Evolutionary conservation across 2,329 filamentous ascomycete species (phyloP), one percentile per base, ranked within the genome.

Genomic region (Cladophialophora carrionii): DNA sequence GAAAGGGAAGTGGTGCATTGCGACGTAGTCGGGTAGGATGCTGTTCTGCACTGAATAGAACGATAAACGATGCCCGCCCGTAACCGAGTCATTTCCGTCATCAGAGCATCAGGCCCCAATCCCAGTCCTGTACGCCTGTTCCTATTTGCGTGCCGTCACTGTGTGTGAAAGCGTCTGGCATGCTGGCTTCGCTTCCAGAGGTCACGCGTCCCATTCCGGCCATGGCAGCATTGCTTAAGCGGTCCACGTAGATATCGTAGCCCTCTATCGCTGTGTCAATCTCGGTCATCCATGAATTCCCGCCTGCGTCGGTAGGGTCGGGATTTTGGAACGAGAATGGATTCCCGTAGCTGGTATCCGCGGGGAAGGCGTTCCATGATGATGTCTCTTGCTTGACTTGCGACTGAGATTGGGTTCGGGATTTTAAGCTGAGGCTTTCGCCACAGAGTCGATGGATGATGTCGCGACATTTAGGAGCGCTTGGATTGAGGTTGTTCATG

Each of bases 191-290:
- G 22, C 26, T 51, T 4, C 41, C 52, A 31, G 22, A 31, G 24
- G 14, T 17, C 4, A 61, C 12, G 14, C 34, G 41, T n/a, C 61
- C 66, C 60, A 63, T 65, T 9, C 64, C 64, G 0, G 64, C 67
- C 61, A 66, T 64, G 4, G 64, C 64, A 4, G 54, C 64, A 41
- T 68, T 64, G 29, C 64, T 69, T 20, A 69, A 52, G 6, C 67
- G 62, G 41, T 69, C 62, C 34, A 59, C 57, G 52, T 69, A 69
- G 34, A 65, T 57, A 37, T 69, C 62, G 57, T 69, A 69, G 9
- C 65, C 65, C 34, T 69, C 67, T 34, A 69, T 67, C 12, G 65
- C 67, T 1, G 67, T 67, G 46, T 69, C 67, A 22, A 69, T 58
- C 37, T 69, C 67, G 2, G 62, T 65, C 62, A 65, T 61, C 67